These are phyloP conservation scores for Hamamelis virginiana DNA, from an alignment of 164 flowering plant genomes.

Conservation along the genomic window DNA sequence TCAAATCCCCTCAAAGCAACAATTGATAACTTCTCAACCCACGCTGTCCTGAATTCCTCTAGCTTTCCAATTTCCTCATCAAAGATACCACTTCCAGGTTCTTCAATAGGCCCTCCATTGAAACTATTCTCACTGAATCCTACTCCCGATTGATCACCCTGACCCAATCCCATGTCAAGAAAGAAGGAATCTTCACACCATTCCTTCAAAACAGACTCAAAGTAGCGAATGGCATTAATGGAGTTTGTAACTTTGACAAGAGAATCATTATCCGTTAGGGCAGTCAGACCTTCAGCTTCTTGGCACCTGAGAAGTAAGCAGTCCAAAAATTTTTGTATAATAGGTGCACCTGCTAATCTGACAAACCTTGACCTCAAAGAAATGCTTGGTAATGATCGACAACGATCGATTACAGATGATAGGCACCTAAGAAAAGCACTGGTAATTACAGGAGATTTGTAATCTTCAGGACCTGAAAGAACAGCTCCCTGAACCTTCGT, in stretches of 20 bases:
- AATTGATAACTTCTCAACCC: slow-evolving; percentile 76
- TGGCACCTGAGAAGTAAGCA: slow-evolving; percentile 71
- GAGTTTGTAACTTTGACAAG: slow-evolving; percentile 67
- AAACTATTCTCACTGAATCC: slow-evolving; percentile 8
- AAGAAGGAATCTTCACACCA: slow-evolving; percentile 86
- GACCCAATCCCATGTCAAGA: slow-evolving; percentile 64
- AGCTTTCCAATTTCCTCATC: slow-evolving; percentile 58
- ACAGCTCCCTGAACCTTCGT: slow-evolving; percentile 41
- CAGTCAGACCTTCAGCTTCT: slow-evolving; percentile 97
- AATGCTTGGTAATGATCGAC: slow-evolving; percentile 62
- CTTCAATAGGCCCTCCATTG: slow-evolving; percentile 15
- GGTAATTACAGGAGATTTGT: slow-evolving; percentile 64
- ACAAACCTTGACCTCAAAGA: slow-evolving; percentile 65
- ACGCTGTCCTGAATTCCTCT: slow-evolving; percentile 64
- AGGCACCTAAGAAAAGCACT: slow-evolving; percentile 41
- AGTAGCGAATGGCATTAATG: slow-evolving; percentile 65
- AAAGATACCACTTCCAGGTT: slow-evolving; percentile 39
- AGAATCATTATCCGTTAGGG: slow-evolving; percentile 74
- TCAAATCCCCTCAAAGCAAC: slow-evolving; percentile 90
- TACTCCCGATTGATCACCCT: slow-evolving; percentile 10
- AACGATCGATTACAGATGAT: slow-evolving; percentile 72
- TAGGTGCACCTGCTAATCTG: slow-evolving; percentile 56
- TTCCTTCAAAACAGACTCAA: slow-evolving; percentile 69
- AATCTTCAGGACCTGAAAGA: slow-evolving; percentile 51
- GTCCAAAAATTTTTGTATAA: slow-evolving; percentile 60